These are phyloP conservation scores for Cutaneotrichosporon mucoides DNA, from an alignment of 1,284 basidiomycete species.

Conservation along the genomic window DNA sequence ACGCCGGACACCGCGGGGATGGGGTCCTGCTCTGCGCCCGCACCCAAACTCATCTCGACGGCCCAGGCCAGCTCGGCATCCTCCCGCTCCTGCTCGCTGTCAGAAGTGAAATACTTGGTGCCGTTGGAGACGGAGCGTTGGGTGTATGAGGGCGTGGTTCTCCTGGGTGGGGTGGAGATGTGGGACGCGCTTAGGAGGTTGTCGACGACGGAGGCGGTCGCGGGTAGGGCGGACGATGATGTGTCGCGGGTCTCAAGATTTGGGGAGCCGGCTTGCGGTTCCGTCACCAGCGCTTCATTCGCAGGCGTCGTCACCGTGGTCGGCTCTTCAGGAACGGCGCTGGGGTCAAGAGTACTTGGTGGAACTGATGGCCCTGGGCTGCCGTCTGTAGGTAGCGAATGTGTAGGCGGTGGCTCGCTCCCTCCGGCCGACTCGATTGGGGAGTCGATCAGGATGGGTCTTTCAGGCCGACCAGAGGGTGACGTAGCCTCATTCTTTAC, in stretches of 20 bases:
- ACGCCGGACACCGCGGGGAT: neutral
- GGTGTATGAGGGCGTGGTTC: neutral
- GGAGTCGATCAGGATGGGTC: too few species aligned
- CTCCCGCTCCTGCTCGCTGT: slow-evolving; percentile 28
- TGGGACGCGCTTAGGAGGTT: too few species aligned
- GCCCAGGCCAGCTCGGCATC: slow-evolving; percentile 50
- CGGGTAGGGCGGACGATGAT: neutral
- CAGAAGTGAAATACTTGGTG: slow-evolving; percentile 2
- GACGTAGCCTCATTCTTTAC: neutral
- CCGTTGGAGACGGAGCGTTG: neutral
- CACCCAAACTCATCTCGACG: slow-evolving; percentile 39
- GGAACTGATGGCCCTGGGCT: too few species aligned
- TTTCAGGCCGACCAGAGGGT: too few species aligned
- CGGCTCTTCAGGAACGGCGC: too few species aligned
- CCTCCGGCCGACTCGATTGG: neutral
- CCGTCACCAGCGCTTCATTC: neutral
- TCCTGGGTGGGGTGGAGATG: neutral
- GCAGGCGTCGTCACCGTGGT: too few species aligned
- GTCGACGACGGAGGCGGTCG: too few species aligned
- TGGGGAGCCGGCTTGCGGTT: neutral
- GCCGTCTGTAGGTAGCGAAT: too few species aligned
- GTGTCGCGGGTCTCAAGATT: neutral
- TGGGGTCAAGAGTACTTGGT: too few species aligned
- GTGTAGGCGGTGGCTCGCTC: neutral
- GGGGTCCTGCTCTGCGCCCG: neutral